Evolutionary conservation across 352 stramenopile genomes (phyloP).

Genomic region (Phytophthora pini): DNA sequence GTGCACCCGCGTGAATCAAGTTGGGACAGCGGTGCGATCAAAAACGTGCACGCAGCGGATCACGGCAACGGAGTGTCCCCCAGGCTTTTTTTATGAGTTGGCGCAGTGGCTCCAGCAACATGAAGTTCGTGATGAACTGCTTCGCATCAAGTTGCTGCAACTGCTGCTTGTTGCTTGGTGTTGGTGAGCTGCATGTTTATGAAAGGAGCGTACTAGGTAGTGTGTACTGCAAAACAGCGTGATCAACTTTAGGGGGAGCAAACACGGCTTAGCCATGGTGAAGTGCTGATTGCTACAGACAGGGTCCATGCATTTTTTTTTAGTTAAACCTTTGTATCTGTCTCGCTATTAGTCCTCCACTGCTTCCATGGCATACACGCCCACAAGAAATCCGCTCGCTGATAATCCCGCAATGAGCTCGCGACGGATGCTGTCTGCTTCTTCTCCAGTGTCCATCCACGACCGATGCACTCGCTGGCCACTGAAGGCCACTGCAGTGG

Average conservation of each 20-base stretch:
- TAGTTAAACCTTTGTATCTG: too few relatives aligned
- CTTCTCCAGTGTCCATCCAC: slow-evolving; percentile 55
- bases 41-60: slow-evolving; percentile 20
- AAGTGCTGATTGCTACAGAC: too few relatives aligned
- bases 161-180: not conserved
- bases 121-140: not conserved
- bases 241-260: too few relatives aligned
- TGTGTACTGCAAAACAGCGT: too few relatives aligned
- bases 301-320: too few relatives aligned
- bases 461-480: slow-evolving; percentile 47
- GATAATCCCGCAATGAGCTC: slow-evolving; percentile 51
- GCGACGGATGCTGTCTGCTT: slow-evolving; percentile 33
- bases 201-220: too few relatives aligned
- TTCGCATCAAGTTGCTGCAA: not conserved
- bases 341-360: slow-evolving; percentile 17
- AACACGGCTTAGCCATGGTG: too few relatives aligned
- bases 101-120: not conserved
- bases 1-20: slow-evolving; percentile 33
- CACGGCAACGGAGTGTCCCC: not conserved
- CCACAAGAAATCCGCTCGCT: slow-evolving; percentile 41
- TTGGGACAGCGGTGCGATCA: slow-evolving; percentile 27
- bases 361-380: slow-evolving; percentile 47
- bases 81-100: not conserved
- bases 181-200: too few relatives aligned
- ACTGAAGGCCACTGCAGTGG: slow-evolving; percentile 17